These are phyloP conservation scores for Chalara sp. DNA, from an alignment of 2,329 filamentous ascomycete species.

Conservation along the genomic window DNA sequence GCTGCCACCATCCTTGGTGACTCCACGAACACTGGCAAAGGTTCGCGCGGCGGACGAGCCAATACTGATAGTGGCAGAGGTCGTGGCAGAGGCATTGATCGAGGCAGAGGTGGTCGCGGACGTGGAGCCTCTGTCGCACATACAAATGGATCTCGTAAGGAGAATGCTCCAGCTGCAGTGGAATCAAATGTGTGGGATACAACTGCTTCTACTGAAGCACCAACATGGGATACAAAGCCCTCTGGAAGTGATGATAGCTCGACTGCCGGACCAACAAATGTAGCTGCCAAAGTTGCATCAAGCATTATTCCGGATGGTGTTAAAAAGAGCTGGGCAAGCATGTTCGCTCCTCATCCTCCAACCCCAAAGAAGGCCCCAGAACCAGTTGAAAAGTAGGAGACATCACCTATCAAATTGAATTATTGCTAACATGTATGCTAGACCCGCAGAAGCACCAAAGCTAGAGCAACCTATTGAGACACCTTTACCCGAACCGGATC, in stretches of 20 bases:
- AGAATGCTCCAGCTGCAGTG: conserved; percentile 49
- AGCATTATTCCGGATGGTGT: conserved; percentile 32
- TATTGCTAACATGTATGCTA: conserved; percentile 15
- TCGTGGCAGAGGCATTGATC: conserved; percentile 55
- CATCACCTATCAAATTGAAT: conserved; percentile 9
- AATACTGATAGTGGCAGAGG: conserved; percentile 55
- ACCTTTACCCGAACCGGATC: conserved; percentile 31
- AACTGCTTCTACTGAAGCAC: conserved; percentile 34
- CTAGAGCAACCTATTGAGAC: conserved; percentile 40
- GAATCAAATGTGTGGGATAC: conserved; percentile 61
- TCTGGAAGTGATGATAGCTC: conserved; percentile 19
- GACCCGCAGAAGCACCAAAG: conserved; percentile 28
- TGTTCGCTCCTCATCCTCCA: conserved; percentile 58
- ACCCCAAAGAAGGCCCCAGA: conserved; percentile 43
- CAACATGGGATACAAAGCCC: conserved; percentile 32
- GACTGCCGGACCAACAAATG: conserved; percentile 28
- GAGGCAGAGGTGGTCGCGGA: conserved; percentile 52
- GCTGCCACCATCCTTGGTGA: conserved; percentile 46
- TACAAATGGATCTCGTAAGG: conserved; percentile 59
- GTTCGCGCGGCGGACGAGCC: conserved; percentile 51
- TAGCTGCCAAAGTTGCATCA: conserved; percentile 29
- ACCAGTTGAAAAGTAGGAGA: conserved; percentile 25
- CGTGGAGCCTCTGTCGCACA: conserved; percentile 52
- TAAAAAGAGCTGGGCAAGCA: conserved; percentile 67
- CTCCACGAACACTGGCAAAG: conserved; percentile 36